Evolutionary conservation across 1,139 yeast genomes (phyloP).

Genomic region (Pichia sp.): DNA sequence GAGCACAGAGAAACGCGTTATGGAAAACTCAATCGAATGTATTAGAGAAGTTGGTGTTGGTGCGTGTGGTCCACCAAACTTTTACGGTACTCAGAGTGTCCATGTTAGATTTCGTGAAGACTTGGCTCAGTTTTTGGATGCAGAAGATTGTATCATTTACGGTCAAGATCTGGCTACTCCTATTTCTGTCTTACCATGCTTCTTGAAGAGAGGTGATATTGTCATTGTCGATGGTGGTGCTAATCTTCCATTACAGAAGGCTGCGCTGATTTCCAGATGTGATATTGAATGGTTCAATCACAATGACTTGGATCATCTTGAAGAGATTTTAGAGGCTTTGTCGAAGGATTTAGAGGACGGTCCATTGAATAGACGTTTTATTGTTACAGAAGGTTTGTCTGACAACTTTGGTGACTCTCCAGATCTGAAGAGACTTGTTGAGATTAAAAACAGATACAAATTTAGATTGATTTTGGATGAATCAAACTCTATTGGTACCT

Average conservation of each 20-base stretch:
- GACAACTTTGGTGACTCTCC: constrained; percentile 79
- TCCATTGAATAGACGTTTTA: constrained; percentile 80
- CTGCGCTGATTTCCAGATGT: constrained; percentile 79
- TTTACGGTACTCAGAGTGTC: constrained; percentile 92
- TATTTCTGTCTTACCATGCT: constrained; percentile 95
- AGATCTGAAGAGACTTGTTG: constrained; percentile 60
- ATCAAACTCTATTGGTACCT: constrained; percentile 73
- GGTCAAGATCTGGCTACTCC: constrained; percentile 92
- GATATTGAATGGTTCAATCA: constrained; percentile 81
- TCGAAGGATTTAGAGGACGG: constrained; percentile 57
- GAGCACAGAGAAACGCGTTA: constrained; percentile 40
- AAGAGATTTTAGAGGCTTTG: constrained; percentile 55
- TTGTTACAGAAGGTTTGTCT: constrained; percentile 85
- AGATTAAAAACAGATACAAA: constrained; percentile 72
- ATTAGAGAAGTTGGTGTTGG: constrained; percentile 85
- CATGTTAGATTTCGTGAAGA: constrained; percentile 77
- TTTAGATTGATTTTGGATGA: constrained; percentile 86
- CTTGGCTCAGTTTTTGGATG: constrained; percentile 64
- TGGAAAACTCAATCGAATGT: constrained; percentile 48
- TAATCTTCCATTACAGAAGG: constrained; percentile 77
- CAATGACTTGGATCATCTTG: constrained; percentile 80
- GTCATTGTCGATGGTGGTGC: constrained; percentile 83
- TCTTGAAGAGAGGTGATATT: constrained; percentile 90
- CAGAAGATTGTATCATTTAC: constrained; percentile 75
- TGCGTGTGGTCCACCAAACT: constrained; percentile 98